A percentile compares a stretch with the other conserved stretches of the same genome.
Conservation (phyloP, 2,329 filamentous ascomycete species). For the Phyllosticta capitalensis region DNA sequence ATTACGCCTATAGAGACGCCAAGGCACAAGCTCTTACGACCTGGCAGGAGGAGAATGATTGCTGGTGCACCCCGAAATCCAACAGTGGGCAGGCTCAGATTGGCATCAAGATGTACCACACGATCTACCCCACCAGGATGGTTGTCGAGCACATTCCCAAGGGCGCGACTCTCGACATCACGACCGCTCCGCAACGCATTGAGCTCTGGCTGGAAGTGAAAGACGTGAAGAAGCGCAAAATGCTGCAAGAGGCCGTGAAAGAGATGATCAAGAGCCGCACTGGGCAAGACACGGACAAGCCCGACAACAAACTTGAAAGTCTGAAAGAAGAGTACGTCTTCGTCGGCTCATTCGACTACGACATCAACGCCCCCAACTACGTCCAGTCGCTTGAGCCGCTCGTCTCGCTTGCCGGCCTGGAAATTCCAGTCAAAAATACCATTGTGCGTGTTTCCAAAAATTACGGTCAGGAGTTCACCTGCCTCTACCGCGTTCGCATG, state of each 20-base stretch:
- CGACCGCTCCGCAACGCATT: slow-evolving; percentile 32
- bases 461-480: slow-evolving; percentile 37
- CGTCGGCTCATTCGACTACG: slow-evolving; percentile 32
- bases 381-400: slow-evolving; percentile 33
- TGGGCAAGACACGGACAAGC: slow-evolving; percentile 12
- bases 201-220: slow-evolving; percentile 36
- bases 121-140: slow-evolving; percentile 30
- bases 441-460: slow-evolving; percentile 34
- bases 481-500: slow-evolving; percentile 37
- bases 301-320: background rate
- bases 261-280: background rate
- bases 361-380: slow-evolving; percentile 31
- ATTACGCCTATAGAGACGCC: too few relatives aligned
- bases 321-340: slow-evolving; percentile 26
- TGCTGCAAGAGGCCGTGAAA: background rate
- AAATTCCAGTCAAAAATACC: slow-evolving; percentile 23
- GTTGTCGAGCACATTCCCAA: slow-evolving; percentile 39
- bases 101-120: slow-evolving; percentile 40
- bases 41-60: slow-evolving; percentile 76
- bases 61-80: slow-evolving; percentile 60
- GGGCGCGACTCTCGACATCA: slow-evolving; percentile 29
- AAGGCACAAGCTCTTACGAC: slow-evolving; percentile 46
- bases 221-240: slow-evolving; percentile 4
- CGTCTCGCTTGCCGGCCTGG: slow-evolving; percentile 14
- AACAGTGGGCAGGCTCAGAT: slow-evolving; percentile 53